These are phyloP conservation scores for Auricularia sp. DNA, from an alignment of 768 basidiomycete genomes.

Conservation along the genomic window DNA sequence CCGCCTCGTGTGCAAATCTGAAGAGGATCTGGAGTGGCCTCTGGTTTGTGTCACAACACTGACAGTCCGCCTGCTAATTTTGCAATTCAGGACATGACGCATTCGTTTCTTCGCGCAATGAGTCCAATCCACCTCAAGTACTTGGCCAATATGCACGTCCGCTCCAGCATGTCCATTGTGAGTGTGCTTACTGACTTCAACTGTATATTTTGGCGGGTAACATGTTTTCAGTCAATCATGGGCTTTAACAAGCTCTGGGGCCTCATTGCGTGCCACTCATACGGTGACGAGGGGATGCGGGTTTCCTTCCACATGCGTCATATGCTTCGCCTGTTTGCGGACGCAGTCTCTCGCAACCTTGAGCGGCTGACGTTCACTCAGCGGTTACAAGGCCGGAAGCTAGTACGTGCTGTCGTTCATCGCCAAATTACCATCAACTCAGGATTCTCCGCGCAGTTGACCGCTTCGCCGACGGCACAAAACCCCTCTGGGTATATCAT, in stretches of 20 bases:
- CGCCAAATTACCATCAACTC: not conserved
- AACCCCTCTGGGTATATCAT: slow-evolving; percentile 73
- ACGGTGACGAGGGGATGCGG: slow-evolving; percentile 68
- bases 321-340: slow-evolving; percentile 68
- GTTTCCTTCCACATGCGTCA: slow-evolving; percentile 79
- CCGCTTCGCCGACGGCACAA: slow-evolving; percentile 51
- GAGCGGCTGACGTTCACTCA: slow-evolving; percentile 71
- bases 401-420: slow-evolving; percentile 34
- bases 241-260: slow-evolving; percentile 77
- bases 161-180: slow-evolving; percentile 79
- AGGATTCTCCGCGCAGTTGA: slow-evolving; percentile 37
- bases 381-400: slow-evolving; percentile 61
- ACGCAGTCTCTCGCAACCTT: slow-evolving; percentile 70
- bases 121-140: slow-evolving; percentile 79
- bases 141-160: slow-evolving; percentile 70
- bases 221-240: slow-evolving; percentile 53
- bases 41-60: slow-evolving; percentile 31
- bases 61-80: not conserved
- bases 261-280: slow-evolving; percentile 67
- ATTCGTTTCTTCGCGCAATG: slow-evolving; percentile 79
- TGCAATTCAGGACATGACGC: slow-evolving; percentile 58
- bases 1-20: slow-evolving; percentile 51
- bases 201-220: slow-evolving; percentile 2
- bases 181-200: slow-evolving; percentile 22
- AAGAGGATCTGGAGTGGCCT: slow-evolving; percentile 56